Evolutionary conservation across 495 filamentous ascomycete genomes (phyloP).

Genomic region (Lindgomyces ingoldianus): DNA sequence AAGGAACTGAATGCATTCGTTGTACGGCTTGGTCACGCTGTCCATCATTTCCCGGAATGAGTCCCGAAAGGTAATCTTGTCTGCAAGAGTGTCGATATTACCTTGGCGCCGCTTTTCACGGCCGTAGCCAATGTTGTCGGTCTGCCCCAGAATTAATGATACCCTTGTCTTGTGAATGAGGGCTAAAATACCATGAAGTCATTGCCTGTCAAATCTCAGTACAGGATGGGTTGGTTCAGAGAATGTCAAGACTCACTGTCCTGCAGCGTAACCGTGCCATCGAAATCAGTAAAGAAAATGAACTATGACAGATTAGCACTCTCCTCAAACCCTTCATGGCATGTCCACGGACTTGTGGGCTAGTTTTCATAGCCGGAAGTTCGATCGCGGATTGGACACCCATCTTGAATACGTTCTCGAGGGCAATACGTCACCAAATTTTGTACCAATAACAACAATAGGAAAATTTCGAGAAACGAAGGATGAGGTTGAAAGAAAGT

Average conservation of each 20-base stretch:
- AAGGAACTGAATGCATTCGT: conserved; percentile 74
- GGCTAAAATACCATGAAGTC: conserved; percentile 77
- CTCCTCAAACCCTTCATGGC: no score
- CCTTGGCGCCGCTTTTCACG: conserved; percentile 60
- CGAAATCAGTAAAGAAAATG: conserved; percentile 98
- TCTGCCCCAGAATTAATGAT: no score
- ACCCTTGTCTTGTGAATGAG: no score
- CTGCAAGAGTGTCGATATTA: conserved; percentile 71
- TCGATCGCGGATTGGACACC: conserved; percentile 15
- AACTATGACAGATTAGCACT: conserved; percentile 41
- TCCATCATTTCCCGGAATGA: conserved; percentile 87
- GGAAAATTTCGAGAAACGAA: background rate
- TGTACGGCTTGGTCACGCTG: conserved; percentile 72
- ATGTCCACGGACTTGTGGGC: conserved; percentile 27
- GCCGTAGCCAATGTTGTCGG: conserved; percentile 88
- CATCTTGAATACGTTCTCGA: conserved; percentile 17
- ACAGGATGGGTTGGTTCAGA: background rate
- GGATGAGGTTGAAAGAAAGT: conserved; percentile 10
- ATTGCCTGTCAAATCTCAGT: conserved; percentile 61
- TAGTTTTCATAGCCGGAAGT: conserved; percentile 36
- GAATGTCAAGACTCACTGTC: conserved; percentile 60
- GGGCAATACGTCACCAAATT: no score
- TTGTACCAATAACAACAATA: no score
- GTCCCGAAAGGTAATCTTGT: conserved; percentile 71
- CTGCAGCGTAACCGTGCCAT: conserved; percentile 88